Base-by-base conservation (phyloP, 164 flowering plant species). In the Magnolia changhungtana region DNA sequence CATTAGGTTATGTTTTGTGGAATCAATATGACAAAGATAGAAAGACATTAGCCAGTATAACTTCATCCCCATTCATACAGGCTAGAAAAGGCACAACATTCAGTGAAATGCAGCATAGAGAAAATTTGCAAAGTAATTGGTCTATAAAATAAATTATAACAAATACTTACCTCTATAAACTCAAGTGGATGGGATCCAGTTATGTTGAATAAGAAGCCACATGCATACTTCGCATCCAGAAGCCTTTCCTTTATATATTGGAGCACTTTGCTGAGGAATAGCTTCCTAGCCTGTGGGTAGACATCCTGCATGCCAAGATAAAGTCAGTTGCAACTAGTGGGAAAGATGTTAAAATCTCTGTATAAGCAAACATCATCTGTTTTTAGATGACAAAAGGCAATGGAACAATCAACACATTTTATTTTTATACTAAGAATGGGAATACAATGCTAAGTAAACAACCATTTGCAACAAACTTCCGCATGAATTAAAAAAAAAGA, bases 181-280 rank as follows among this genome's bases (percentile, higher is more conserved):
- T 88, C 90, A 49, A 82, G 65, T 21, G 74, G 71, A 45, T 81
- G 83, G 50, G 86, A 76, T 64, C 80, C 89, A 72, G 72, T 64
- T 9, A 80, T 76, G 80, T 79, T 81, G 78, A 90, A 81, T 76
- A 92, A 64, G 74, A 96, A 87, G 58, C 93, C 91, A 87, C 95
- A 90, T 27, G 92, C 93, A 88, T 90, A 96, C 82, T 92, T 96
- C 50, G 87, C 87, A 84, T 96, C 99, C 86, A 96, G 75, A 76
- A 88, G 77, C 23, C 92, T 84, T 71, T 96, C 99, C 83, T 89
- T 96, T 67, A 90, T 79, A 80, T 92, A 94, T 72, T 96, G 99
- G 82, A 90, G 90, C 78, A 94, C 89, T 85, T 96, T 96, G 80
- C 77, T 82, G 64, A 92, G 92, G 80, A 94, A 90, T 21, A 81